Conservation (phyloP, 805 yeast genomes). For the Zygotorulaspora danielsina region DNA sequence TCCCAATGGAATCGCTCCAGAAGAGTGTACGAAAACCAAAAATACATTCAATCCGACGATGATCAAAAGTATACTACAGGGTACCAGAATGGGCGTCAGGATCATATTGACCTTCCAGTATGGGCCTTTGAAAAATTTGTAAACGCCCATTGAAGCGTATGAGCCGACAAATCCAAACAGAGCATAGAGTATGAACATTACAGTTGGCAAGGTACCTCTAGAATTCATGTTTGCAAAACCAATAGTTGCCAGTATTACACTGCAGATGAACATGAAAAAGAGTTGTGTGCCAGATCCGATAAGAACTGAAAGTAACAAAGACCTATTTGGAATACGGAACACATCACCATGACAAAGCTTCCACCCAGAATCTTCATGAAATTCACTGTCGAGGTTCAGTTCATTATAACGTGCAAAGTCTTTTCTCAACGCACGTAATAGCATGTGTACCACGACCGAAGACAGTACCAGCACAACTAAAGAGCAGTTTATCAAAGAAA, state of each 20-base stretch:
- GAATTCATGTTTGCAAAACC: constrained; percentile 92
- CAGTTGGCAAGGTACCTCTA: constrained; percentile 89
- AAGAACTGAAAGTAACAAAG: constrained; percentile 69
- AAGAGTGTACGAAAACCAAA: constrained; percentile 69
- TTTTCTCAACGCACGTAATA: constrained; percentile 71
- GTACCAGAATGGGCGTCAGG: constrained; percentile 79
- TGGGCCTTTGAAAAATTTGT: constrained; percentile 88
- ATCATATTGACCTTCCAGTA: constrained; percentile 83
- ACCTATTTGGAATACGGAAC: constrained; percentile 73
- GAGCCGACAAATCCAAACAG: constrained; percentile 80
- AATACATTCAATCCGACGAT: constrained; percentile 77
- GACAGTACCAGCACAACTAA: constrained; percentile 74
- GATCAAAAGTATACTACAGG: constrained; percentile 63
- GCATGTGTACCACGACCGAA: constrained; percentile 69
- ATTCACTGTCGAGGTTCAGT: constrained; percentile 78
- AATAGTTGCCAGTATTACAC: constrained; percentile 76
- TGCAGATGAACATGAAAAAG: constrained; percentile 65
- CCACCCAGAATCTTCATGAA: constrained; percentile 95
- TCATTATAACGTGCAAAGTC: constrained; percentile 89
- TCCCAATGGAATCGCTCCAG: constrained; percentile 93
- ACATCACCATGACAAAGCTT: constrained; percentile 93
- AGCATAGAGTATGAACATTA: constrained; percentile 80
- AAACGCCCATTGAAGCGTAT: constrained; percentile 76
- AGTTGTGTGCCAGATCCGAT: constrained; percentile 88
- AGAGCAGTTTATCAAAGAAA: constrained; percentile 82